A percentile compares a stretch with the other conserved stretches of the same genome.
phyloP scores from a whole-genome alignment of 345 rosid genomes.

The Euphorbia peplus region DNA sequence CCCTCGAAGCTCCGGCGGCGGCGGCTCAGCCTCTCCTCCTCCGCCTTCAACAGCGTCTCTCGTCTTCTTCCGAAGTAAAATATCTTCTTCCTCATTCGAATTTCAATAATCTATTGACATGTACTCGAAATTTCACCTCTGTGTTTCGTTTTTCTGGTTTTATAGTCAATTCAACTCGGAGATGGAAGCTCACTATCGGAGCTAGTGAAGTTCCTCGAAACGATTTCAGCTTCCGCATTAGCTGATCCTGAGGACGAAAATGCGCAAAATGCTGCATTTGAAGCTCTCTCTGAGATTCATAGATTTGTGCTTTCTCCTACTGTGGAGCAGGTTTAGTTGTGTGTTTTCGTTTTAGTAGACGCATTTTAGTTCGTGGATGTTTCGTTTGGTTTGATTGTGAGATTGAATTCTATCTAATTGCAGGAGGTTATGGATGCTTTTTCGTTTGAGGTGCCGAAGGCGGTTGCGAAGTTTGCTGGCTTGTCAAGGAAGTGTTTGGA shows the following conservation, averaged over 20 bases:
- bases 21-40: constrained; percentile 21
- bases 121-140: neutral
- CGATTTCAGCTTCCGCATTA: constrained; percentile 34
- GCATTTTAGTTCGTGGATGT: constrained; percentile 6
- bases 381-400: neutral
- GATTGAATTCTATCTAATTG: neutral
- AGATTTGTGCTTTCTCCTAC: constrained; percentile 43
- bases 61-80: constrained; percentile 46
- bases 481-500: constrained; percentile 47
- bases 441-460: constrained; percentile 72
- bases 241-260: constrained; percentile 33
- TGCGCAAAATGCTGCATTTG: constrained; percentile 33
- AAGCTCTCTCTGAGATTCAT: constrained; percentile 40
- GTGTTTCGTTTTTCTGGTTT: neutral
- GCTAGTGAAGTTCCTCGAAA: constrained; percentile 48
- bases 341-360: neutral
- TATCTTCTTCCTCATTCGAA: constrained; percentile 3
- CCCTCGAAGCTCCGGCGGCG: constrained; percentile 20
- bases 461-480: constrained; percentile 54
- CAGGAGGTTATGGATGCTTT: constrained; percentile 64
- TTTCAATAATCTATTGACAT: neutral
- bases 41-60: constrained; percentile 43
- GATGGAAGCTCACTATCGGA: constrained; percentile 42
- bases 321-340: constrained; percentile 47
- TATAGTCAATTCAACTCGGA: constrained; percentile 45